Conservation (phyloP, 176 grass and related monocot species). For the Leersia perrieri region DNA sequence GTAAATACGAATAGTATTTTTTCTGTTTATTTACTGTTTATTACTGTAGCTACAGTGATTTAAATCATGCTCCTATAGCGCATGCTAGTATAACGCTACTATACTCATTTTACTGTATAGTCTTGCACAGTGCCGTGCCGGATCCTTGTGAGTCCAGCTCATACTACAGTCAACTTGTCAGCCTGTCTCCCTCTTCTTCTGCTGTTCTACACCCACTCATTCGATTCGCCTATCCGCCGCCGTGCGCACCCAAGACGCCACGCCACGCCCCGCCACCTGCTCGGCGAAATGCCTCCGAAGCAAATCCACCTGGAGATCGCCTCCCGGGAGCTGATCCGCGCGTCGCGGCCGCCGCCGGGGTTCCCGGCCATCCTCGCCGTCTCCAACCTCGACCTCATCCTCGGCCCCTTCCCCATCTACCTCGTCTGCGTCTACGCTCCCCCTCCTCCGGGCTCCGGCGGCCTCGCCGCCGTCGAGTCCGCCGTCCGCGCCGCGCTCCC, state of each 20-base stretch:
- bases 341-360: constrained; percentile 33
- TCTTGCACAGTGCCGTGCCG: too few relatives aligned
- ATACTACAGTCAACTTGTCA: too few relatives aligned
- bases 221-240: neutral
- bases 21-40: too few relatives aligned
- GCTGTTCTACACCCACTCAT: too few relatives aligned
- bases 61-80: too few relatives aligned
- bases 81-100: too few relatives aligned
- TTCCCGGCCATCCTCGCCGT: constrained; percentile 36
- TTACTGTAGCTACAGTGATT: too few relatives aligned
- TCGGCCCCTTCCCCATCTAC: constrained; percentile 42
- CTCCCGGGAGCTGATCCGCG: constrained; percentile 33
- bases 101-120: too few relatives aligned
- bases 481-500: constrained; percentile 32
- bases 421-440: constrained; percentile 40
- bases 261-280: neutral
- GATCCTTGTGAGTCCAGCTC: too few relatives aligned
- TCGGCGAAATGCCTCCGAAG: constrained; percentile 16
- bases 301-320: constrained; percentile 29
- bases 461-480: constrained; percentile 21
- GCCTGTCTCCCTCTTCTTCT: too few relatives aligned
- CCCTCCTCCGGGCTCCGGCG: constrained; percentile 1
- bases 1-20: too few relatives aligned
- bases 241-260: neutral
- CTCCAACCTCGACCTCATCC: constrained; percentile 70